These are phyloP conservation scores for Chimonanthus salicifolius DNA, from an alignment of 164 flowering plant genomes.

Conservation along the genomic window DNA sequence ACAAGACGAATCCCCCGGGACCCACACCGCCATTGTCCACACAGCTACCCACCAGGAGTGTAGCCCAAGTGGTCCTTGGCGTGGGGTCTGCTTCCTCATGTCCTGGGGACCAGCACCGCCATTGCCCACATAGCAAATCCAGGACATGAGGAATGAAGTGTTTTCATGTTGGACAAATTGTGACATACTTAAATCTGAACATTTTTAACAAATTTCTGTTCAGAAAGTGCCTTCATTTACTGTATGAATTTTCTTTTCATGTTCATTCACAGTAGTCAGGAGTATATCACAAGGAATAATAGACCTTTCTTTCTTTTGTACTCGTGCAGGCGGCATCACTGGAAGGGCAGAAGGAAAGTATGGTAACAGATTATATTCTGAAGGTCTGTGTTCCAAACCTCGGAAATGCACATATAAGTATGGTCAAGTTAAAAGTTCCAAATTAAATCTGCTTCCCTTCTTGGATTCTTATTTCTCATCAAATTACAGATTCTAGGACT, in stretches of 20 bases:
- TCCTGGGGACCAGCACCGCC: too few species aligned
- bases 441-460: background rate
- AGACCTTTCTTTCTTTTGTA: background rate
- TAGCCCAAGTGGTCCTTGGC: too few species aligned
- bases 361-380: constrained; percentile 67
- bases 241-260: too few species aligned
- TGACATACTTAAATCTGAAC: background rate
- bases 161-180: background rate
- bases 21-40: too few species aligned
- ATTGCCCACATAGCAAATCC: too few species aligned
- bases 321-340: constrained; percentile 49
- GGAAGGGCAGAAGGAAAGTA: constrained; percentile 61
- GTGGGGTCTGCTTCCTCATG: too few species aligned
- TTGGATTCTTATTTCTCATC: background rate
- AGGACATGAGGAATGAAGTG: too few species aligned
- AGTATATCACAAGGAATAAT: background rate
- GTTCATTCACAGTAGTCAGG: too few species aligned
- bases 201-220: too few species aligned
- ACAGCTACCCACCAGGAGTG: too few species aligned
- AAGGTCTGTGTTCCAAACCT: constrained; percentile 35
- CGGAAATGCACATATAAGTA: background rate
- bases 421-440: background rate
- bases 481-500: constrained; percentile 8
- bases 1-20: too few species aligned
- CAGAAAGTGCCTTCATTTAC: too few species aligned